Evolutionary conservation across 768 basidiomycete species (phyloP).

Genomic region (Leucogyrophana mollusca): DNA sequence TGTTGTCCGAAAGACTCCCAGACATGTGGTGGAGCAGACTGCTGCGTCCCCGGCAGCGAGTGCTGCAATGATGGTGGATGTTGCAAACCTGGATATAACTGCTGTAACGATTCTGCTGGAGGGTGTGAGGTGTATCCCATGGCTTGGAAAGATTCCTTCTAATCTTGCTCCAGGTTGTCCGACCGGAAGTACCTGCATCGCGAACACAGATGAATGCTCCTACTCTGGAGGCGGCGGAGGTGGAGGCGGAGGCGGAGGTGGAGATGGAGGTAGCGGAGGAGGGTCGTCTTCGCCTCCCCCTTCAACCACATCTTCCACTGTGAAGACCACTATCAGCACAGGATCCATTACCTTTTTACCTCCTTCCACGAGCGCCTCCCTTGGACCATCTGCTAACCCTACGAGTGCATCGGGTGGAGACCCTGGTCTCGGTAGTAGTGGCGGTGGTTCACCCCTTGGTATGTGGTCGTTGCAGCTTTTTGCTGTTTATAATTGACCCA

Average conservation of each 20-base stretch:
- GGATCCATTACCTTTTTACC: too few species aligned
- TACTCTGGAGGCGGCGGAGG: constrained; percentile 1
- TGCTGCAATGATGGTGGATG: constrained; percentile 12
- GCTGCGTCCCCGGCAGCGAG: constrained; percentile 8
- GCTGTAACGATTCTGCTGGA: constrained; percentile 20
- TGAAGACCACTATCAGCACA: not conserved
- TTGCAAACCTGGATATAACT: constrained; percentile 10
- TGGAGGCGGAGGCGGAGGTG: not conserved
- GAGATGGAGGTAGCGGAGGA: constrained; percentile 3
- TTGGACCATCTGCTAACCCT: too few species aligned
- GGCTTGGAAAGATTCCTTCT: not conserved
- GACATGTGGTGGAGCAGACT: constrained; percentile 11
- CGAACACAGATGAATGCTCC: constrained; percentile 7
- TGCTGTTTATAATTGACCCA: too few species aligned
- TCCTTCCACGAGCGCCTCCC: too few species aligned
- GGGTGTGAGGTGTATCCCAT: constrained; percentile 19
- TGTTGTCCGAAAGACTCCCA: constrained; percentile 16
- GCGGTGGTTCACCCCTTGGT: too few species aligned
- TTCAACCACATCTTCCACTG: not conserved
- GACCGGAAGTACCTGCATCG: constrained; percentile 7
- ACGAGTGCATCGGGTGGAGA: too few species aligned
- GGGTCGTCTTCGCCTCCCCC: constrained; percentile 1
- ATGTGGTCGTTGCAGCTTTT: too few species aligned
- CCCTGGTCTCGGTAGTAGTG: too few species aligned
- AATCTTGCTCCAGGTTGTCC: constrained; percentile 15